Evolutionary conservation across 768 basidiomycete species (phyloP), one percentile per base, ranked within the genome.

Genomic region (Nidularia sp.): DNA sequence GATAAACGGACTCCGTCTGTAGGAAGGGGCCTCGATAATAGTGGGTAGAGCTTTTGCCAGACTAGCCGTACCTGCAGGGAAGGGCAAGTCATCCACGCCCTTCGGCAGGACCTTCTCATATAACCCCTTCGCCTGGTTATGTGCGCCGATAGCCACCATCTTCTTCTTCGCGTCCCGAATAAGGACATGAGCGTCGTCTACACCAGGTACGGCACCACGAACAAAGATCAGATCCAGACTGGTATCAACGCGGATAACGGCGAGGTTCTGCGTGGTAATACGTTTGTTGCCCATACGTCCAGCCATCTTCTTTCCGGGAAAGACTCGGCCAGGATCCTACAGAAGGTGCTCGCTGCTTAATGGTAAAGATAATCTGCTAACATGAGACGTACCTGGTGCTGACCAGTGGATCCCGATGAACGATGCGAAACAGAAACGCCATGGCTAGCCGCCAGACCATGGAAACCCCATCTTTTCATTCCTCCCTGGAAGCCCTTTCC

Each of bases 241-340:
- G 18, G 82, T 83, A 73, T 99, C 97, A 53, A 99, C 80, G 18
- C 93, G 88, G 51, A 94, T 80, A 42, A 98, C 92, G 1, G 86
- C 69, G 25, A 98, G 83, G 64, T 98, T 98, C 62, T 96, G 93
- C 10, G 79, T 77, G 6, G 96, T 98, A 6, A 81, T 80, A 39
- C 86, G 85, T 56, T 83, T 77, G 51, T 85, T 88, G 47, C 97
- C 97, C 77, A 98, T 85, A 22, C 86, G 86, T 34, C 97, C 97
- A 7, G 96, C 85, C 96, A 97, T 98, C 76, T 98, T 98, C 74
- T 94, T 97, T 35, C 97, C 97, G 3, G 97, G 97, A 72, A 90
- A 93, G 4, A 98, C 79, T 61, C 97, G 85, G 45, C 97, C 97
- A 25, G 97, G 96, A 62, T 97, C 94, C 94, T 98, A 55, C 9